These are phyloP conservation scores for Penicillium odoratum DNA, from an alignment of 495 filamentous ascomycete genomes.

Conservation along the genomic window DNA sequence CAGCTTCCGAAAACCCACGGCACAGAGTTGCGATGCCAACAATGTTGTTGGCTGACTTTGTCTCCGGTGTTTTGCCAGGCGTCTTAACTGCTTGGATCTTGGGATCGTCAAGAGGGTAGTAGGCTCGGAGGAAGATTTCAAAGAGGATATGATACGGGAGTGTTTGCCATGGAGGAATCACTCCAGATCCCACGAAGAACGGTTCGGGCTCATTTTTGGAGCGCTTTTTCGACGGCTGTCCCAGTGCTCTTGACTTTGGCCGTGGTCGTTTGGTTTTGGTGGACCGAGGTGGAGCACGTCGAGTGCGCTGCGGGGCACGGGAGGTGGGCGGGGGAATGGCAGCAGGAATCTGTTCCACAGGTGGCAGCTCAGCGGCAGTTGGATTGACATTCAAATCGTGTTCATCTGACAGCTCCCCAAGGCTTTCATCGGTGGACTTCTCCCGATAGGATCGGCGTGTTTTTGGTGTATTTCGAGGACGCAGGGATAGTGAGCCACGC, in stretches of 20 bases:
- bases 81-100: slow-evolving; percentile 5
- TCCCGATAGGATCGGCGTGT: slow-evolving; percentile 45
- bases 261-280: slow-evolving; percentile 18
- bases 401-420: slow-evolving; percentile 15
- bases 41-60: slow-evolving; percentile 56
- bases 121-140: slow-evolving; percentile 66
- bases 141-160: slow-evolving; percentile 73
- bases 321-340: not conserved
- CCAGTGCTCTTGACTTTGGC: not conserved
- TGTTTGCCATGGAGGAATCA: slow-evolving; percentile 64
- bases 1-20: slow-evolving; percentile 67
- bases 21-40: slow-evolving; percentile 60
- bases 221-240: slow-evolving; percentile 28
- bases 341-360: not conserved
- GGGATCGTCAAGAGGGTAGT: slow-evolving; percentile 59
- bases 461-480: slow-evolving; percentile 35
- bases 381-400: not conserved
- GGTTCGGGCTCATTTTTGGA: slow-evolving; percentile 23
- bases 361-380: not conserved
- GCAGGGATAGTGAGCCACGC: slow-evolving; percentile 31
- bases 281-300: slow-evolving; percentile 13
- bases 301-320: not conserved
- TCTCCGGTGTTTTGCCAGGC: slow-evolving; percentile 23
- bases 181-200: slow-evolving; percentile 35
- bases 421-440: slow-evolving; percentile 40